Percentiles rank a stretch among this genome's conserved stretches.
Evolutionary conservation across 495 filamentous ascomycete genomes (phyloP).

Genomic region (Podospora pseudocomata): DNA sequence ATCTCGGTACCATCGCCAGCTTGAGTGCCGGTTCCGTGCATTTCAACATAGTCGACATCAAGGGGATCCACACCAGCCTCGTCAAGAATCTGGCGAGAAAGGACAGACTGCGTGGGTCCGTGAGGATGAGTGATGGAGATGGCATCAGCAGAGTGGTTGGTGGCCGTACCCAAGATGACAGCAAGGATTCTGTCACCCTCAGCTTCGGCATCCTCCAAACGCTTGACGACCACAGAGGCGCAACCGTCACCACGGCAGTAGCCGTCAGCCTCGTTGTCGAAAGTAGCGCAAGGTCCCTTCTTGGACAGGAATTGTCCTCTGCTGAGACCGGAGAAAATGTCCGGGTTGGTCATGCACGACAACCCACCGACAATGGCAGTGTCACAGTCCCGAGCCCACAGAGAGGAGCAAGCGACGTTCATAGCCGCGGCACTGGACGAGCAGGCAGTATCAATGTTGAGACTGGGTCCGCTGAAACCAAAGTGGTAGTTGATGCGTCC

Average conservation of each 20-base stretch:
- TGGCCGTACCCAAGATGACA: constrained; percentile 61
- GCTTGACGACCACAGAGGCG: constrained; percentile 68
- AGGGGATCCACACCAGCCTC: constrained; percentile 67
- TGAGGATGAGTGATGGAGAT: constrained; percentile 84
- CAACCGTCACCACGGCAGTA: constrained; percentile 75
- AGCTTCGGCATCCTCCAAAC: constrained; percentile 66
- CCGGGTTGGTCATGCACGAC: constrained; percentile 74
- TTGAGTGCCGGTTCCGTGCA: constrained; percentile 88
- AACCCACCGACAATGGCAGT: constrained; percentile 81
- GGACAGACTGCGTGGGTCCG: constrained; percentile 62
- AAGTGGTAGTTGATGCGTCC: constrained; percentile 85
- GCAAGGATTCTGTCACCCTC: constrained; percentile 74
- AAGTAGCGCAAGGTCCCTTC: constrained; percentile 76
- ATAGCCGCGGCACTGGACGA: constrained; percentile 81
- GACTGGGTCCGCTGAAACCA: constrained; percentile 82
- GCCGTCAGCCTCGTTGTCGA: constrained; percentile 71
- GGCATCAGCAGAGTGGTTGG: constrained; percentile 73
- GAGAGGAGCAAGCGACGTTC: constrained; percentile 75
- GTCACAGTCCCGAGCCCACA: constrained; percentile 80
- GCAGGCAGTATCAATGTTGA: constrained; percentile 86
- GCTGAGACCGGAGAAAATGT: constrained; percentile 80
- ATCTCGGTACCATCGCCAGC: constrained; percentile 79
- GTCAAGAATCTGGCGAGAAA: constrained; percentile 67
- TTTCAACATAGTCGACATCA: constrained; percentile 78
- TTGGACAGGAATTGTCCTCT: constrained; percentile 79